A percentile compares a stretch with the other conserved stretches of the same genome.
Conservation (phyloP, 2,329 filamentous ascomycete genomes). For the Macrophomina phaseolina region DNA sequence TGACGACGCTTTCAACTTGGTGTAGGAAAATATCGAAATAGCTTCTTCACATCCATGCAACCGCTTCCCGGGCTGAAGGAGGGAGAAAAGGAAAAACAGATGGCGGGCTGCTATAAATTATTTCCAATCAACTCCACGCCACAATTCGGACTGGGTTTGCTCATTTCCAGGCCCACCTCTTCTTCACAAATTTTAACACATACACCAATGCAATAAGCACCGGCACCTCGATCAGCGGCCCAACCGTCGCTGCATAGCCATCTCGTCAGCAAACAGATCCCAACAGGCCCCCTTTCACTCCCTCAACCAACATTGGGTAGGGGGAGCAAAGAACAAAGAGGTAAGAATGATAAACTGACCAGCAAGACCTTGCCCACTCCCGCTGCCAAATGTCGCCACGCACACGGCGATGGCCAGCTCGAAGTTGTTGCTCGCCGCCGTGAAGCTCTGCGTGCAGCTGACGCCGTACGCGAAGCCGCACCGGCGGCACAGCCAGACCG, state of each 20-base stretch:
- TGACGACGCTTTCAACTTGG: background rate
- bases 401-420: slow-evolving; percentile 90
- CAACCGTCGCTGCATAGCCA: slow-evolving; percentile 63
- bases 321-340: slow-evolving; percentile 56
- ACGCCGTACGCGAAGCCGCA: slow-evolving; percentile 77
- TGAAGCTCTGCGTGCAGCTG: slow-evolving; percentile 80
- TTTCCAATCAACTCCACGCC: no score
- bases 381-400: slow-evolving; percentile 74
- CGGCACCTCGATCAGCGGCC: slow-evolving; percentile 85
- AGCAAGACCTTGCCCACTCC: slow-evolving; percentile 62
- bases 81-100: no score
- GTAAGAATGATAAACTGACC: slow-evolving; percentile 74
- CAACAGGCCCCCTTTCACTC: background rate
- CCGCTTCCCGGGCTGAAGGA: no score
- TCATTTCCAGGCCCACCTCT: slow-evolving; percentile 60
- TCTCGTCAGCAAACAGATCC: background rate
- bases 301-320: no score
- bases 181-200: slow-evolving; percentile 65
- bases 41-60: background rate
- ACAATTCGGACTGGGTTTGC: background rate
- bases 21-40: slow-evolving; percentile 2
- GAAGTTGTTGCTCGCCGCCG: slow-evolving; percentile 91
- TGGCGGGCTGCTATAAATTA: no score
- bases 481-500: slow-evolving; percentile 65
- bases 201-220: slow-evolving; percentile 81